phyloP scores from a whole-genome alignment of 768 basidiomycete species.

The Lyophyllum semitale region DNA sequence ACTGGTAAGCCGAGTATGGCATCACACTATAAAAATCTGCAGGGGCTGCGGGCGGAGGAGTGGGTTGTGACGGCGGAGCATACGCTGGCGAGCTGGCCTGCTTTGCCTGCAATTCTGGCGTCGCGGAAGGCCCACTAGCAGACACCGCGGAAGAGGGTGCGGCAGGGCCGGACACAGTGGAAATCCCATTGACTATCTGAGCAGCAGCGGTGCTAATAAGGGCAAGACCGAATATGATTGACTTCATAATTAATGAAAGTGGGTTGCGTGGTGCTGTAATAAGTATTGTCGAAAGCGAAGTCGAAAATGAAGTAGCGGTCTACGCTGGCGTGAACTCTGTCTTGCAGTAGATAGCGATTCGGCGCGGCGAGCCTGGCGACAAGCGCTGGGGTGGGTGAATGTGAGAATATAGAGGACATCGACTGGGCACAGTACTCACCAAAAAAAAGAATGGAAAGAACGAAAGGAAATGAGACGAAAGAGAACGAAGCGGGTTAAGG shows the following conservation, averaged over 20 bases:
- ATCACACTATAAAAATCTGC: conserved; percentile 47
- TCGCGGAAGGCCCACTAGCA: conserved; percentile 24
- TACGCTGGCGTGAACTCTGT: conserved; percentile 69
- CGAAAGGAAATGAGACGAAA: conserved; percentile 46
- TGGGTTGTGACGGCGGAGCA: conserved; percentile 31
- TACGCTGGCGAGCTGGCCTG: conserved; percentile 22
- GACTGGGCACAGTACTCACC: conserved; percentile 36
- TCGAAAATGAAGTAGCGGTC: conserved; percentile 58
- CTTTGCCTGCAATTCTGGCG: conserved; percentile 19
- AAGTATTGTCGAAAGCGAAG: conserved; percentile 35
- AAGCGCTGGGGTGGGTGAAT: conserved; percentile 39
- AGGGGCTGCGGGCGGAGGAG: conserved; percentile 34
- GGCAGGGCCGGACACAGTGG: no score
- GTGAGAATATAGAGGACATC: neutral
- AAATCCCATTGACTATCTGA: conserved; percentile 52
- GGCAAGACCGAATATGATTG: conserved; percentile 58
- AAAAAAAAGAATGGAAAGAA: conserved; percentile 39
- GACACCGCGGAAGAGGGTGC: no score
- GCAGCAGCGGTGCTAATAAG: conserved; percentile 60
- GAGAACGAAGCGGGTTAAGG: conserved; percentile 40
- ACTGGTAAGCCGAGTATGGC: conserved; percentile 61
- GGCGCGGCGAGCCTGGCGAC: conserved; percentile 42
- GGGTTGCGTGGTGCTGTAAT: conserved; percentile 41
- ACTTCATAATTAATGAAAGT: conserved; percentile 64
- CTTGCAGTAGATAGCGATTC: conserved; percentile 58